These are phyloP conservation scores for Cokeromyces recurvatus DNA, from an alignment of 371 early-diverging fungal genomes.

Conservation along the genomic window DNA sequence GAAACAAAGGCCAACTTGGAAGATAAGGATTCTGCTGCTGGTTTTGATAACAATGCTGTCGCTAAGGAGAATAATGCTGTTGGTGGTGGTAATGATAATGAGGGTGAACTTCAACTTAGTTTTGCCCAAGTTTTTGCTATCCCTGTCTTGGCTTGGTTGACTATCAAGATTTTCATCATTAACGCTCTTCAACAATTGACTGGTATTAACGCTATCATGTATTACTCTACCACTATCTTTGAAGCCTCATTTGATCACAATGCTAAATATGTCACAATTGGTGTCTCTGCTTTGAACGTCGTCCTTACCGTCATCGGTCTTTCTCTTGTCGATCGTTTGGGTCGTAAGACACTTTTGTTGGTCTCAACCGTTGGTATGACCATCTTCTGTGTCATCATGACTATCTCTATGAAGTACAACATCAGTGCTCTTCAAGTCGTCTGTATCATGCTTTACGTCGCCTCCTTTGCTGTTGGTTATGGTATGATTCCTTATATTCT, in stretches of 20 bases:
- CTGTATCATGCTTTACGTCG: conserved; percentile 73
- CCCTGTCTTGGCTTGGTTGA: conserved; percentile 25
- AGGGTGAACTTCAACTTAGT: conserved; percentile 27
- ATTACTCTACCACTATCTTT: conserved; percentile 52
- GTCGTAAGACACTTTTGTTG: conserved; percentile 57
- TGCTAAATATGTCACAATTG: conserved; percentile 37
- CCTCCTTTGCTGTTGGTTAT: conserved; percentile 78
- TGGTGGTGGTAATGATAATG: conserved; percentile 14
- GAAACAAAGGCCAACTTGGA: conserved; percentile 9
- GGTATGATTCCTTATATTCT: conserved; percentile 80
- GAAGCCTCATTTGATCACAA: conserved; percentile 27
- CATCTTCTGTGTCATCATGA: conserved; percentile 31
- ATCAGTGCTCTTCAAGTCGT: conserved; percentile 57
- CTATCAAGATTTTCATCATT: conserved; percentile 57
- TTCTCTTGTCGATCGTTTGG: conserved; percentile 54
- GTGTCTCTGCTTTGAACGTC: conserved; percentile 48
- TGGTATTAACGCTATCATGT: conserved; percentile 69
- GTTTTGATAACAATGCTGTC: conserved; percentile 13
- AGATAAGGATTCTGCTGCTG: conserved; percentile 17
- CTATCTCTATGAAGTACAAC: conserved; percentile 34
- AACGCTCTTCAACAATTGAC: conserved; percentile 49
- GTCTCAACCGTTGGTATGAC: conserved; percentile 47
- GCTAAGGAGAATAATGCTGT: conserved; percentile 14
- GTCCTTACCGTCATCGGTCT: conserved; percentile 46
- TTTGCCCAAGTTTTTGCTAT: conserved; percentile 30